Evolutionary conservation across 148 eudicot species (phyloP).

Genomic region (Nepenthes gracilis): DNA sequence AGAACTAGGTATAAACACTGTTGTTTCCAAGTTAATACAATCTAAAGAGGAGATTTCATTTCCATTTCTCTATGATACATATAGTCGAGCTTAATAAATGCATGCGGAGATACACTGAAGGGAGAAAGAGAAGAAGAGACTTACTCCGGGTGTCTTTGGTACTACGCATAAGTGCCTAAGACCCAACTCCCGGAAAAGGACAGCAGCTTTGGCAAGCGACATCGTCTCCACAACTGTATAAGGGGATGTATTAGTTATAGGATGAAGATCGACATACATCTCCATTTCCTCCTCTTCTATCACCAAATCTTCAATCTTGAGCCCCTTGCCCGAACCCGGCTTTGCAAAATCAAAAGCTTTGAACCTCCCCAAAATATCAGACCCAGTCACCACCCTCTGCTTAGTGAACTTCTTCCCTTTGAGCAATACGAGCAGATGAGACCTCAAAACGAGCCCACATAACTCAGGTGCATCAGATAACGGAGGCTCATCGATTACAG

Average conservation of each 20-base stretch:
- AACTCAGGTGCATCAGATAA: conserved; percentile 48
- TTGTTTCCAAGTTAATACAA: too few species aligned
- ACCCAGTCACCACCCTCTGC: conserved; percentile 19
- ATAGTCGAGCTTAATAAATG: too few species aligned
- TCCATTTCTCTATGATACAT: too few species aligned
- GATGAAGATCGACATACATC: conserved; percentile 78
- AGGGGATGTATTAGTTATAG: conserved; percentile 62
- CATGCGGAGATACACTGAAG: neutral
- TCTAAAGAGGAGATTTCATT: too few species aligned
- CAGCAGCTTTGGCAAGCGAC: conserved; percentile 74
- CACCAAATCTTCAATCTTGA: conserved; percentile 44
- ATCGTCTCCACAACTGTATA: conserved; percentile 68
- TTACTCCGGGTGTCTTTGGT: conserved; percentile 63
- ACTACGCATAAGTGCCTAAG: conserved; percentile 71
- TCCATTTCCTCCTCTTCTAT: conserved; percentile 54
- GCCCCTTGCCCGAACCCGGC: conserved; percentile 64
- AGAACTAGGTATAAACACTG: too few species aligned
- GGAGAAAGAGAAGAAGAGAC: neutral
- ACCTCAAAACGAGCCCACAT: conserved; percentile 62
- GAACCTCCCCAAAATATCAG: conserved; percentile 24
- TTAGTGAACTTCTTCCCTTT: conserved; percentile 48
- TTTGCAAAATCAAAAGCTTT: conserved; percentile 64
- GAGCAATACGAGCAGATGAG: conserved; percentile 58
- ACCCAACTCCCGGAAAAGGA: conserved; percentile 55
- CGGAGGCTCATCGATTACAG: conserved; percentile 66